Conservation (phyloP, 2,329 filamentous ascomycete genomes). For the Pseudogymnoascus sp. region DNA sequence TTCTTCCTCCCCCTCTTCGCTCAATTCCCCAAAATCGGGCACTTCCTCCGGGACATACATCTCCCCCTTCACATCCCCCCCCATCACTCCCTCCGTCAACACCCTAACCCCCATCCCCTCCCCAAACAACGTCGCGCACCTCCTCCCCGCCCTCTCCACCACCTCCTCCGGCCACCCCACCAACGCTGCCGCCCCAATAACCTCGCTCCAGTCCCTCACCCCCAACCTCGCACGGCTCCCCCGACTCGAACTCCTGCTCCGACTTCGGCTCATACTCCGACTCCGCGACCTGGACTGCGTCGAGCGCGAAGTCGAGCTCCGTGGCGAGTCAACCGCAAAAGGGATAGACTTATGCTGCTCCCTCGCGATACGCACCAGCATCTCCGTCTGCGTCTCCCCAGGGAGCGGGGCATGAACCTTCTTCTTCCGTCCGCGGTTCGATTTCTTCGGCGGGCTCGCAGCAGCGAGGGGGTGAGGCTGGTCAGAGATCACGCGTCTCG, state of each 20-base stretch:
- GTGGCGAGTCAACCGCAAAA: neutral
- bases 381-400: constrained; percentile 40
- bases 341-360: constrained; percentile 16
- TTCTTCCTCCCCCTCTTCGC: neutral
- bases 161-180: constrained; percentile 51
- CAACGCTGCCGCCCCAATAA: constrained; percentile 69
- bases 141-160: constrained; percentile 58
- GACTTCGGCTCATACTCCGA: neutral
- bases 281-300: neutral
- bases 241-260: constrained; percentile 12
- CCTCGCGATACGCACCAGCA: constrained; percentile 39
- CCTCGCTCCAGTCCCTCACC: constrained; percentile 72
- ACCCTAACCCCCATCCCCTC: constrained; percentile 59
- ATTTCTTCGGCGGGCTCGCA: neutral
- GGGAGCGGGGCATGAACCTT: constrained; percentile 33
- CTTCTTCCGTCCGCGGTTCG: constrained; percentile 28
- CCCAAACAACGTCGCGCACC: constrained; percentile 68
- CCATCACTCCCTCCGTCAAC: constrained; percentile 34
- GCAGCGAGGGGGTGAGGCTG: neutral
- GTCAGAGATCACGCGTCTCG: neutral
- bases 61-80: constrained; percentile 15
- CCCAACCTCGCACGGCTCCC: constrained; percentile 26
- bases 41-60: constrained; percentile 21
- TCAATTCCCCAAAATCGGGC: neutral
- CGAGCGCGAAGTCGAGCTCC: neutral